Percentiles rank a stretch among this genome's conserved stretches.
Evolutionary conservation across 192 early-diverging fungal species (phyloP).

Genomic region (Backusella tarrabulga): DNA sequence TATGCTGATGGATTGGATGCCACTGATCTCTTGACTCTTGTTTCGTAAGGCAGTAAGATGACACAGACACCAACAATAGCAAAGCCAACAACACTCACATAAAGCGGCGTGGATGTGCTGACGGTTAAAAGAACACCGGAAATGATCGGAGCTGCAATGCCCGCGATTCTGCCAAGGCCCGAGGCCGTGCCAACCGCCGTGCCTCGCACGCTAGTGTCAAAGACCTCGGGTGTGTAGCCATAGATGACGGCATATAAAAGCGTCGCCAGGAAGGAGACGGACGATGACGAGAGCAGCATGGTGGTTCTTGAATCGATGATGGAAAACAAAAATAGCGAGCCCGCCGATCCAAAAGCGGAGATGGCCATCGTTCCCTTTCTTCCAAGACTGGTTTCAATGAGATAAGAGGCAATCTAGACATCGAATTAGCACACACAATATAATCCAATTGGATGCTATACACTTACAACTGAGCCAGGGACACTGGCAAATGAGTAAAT

Average conservation of each 20-base stretch:
- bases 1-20: neutral
- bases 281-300: constrained; percentile 60
- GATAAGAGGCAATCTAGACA: constrained; percentile 45
- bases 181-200: constrained; percentile 80
- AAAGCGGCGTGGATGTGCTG: constrained; percentile 61
- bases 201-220: constrained; percentile 71
- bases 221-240: constrained; percentile 87
- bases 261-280: constrained; percentile 64
- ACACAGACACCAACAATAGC: constrained; percentile 57
- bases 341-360: constrained; percentile 68
- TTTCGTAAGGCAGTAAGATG: constrained; percentile 72
- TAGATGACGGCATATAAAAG: constrained; percentile 87
- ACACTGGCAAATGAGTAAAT: constrained; percentile 76
- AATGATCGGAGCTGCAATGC: constrained; percentile 72
- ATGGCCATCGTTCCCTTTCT: constrained; percentile 78
- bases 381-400: constrained; percentile 75
- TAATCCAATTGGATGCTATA: constrained; percentile 10
- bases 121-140: constrained; percentile 63
- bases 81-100: constrained; percentile 60
- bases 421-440: neutral
- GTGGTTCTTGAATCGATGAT: constrained; percentile 49
- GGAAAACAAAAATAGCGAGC: constrained; percentile 69
- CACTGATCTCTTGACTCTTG: constrained; percentile 19
- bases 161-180: constrained; percentile 70
- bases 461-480: constrained; percentile 74